A percentile compares a stretch with the other conserved stretches of the same genome.
Evolutionary conservation across 805 yeast species (phyloP).

Genomic region (Cyberlindnera samutprakarnensis): DNA sequence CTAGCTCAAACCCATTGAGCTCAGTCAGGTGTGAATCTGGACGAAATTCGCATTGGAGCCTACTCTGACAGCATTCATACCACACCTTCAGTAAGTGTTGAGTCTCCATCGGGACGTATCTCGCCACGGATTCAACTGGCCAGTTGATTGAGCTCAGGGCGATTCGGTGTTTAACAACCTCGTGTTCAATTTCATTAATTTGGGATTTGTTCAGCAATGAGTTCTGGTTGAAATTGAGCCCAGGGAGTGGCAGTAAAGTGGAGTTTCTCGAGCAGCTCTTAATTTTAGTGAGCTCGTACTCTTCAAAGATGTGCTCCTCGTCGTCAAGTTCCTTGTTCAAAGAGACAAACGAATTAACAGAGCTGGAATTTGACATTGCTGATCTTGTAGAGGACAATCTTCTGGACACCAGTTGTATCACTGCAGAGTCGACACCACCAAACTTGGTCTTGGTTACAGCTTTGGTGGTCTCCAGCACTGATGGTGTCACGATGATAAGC

Average conservation of each 20-base stretch:
- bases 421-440: slow-evolving; percentile 10
- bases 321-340: slow-evolving; percentile 21
- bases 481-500: slow-evolving; percentile 47
- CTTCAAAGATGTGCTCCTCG: slow-evolving; percentile 46
- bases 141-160: slow-evolving; percentile 28
- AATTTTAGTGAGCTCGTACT: slow-evolving; percentile 46
- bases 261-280: slow-evolving; percentile 36
- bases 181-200: slow-evolving; percentile 32
- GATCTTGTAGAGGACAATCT: slow-evolving; percentile 31
- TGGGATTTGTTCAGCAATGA: slow-evolving; percentile 21
- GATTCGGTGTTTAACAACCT: slow-evolving; percentile 45
- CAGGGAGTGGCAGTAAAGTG: slow-evolving; percentile 19
- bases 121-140: slow-evolving; percentile 14
- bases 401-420: slow-evolving; percentile 45
- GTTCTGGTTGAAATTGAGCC: slow-evolving; percentile 17
- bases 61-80: slow-evolving; percentile 47
- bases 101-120: slow-evolving; percentile 19
- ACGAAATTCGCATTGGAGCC: slow-evolving; percentile 2
- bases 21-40: slow-evolving; percentile 24
- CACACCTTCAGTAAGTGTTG: slow-evolving; percentile 35
- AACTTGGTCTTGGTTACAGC: slow-evolving; percentile 4
- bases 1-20: slow-evolving; percentile 64
- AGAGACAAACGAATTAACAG: slow-evolving; percentile 24
- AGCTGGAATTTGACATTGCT: slow-evolving; percentile 30
- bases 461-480: slow-evolving; percentile 27